A percentile compares a stretch with the other conserved stretches of the same genome.
These are phyloP conservation scores for Benincasa hispida DNA, from an alignment of 306 rosid genomes.

Conservation along the genomic window DNA sequence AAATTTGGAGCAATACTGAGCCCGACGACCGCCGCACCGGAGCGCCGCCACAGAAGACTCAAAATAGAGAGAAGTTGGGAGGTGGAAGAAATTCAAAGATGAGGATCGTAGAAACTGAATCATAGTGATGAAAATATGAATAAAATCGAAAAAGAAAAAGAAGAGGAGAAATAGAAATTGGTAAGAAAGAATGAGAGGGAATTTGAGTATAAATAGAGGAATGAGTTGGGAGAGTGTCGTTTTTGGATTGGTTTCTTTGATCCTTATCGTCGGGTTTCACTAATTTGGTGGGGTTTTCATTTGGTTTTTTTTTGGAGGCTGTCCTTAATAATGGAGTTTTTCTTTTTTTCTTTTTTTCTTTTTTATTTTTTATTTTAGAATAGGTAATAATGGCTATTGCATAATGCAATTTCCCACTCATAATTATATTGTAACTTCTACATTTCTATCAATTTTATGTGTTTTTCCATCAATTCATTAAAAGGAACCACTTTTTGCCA, in stretches of 20 bases:
- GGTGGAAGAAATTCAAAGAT: background rate
- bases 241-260: background rate
- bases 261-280: background rate
- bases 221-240: background rate
- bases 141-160: no score
- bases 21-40: background rate
- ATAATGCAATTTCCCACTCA: no score
- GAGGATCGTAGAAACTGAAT: background rate
- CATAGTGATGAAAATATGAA: background rate
- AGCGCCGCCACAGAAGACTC: background rate
- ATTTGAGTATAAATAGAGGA: background rate
- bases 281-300: no score
- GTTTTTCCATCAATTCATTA: no score
- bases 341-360: no score
- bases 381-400: no score
- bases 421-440: no score
- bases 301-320: no score
- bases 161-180: background rate
- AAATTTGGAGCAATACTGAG: background rate
- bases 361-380: no score
- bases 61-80: background rate
- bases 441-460: no score
- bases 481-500: no score
- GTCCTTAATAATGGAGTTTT: no score
- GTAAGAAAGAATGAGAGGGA: background rate